Conservation (phyloP, 768 basidiomycete species). For the Naganishia onofrii region DNA sequence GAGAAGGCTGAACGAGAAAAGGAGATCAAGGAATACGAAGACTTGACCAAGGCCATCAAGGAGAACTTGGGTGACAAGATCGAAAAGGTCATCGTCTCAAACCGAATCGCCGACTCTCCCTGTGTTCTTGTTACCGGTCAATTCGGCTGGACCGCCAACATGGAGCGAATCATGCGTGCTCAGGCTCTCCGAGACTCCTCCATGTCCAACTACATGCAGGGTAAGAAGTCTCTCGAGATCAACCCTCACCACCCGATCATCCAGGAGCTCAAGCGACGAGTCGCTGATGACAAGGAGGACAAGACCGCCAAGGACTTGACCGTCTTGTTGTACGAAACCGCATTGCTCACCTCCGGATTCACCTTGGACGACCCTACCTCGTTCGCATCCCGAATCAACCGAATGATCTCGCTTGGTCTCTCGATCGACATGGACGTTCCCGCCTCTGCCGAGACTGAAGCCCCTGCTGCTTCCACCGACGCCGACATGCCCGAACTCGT, state of each 20-base stretch:
- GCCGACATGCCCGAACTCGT: conserved; percentile 30
- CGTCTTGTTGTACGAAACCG: conserved; percentile 93
- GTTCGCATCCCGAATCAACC: conserved; percentile 92
- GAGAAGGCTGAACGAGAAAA: conserved; percentile 90
- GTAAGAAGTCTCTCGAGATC: conserved; percentile 95
- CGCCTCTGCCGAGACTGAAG: conserved; percentile 55
- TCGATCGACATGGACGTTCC: conserved; percentile 60
- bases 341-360: conserved; percentile 67
- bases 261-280: conserved; percentile 93
- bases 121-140: conserved; percentile 97
- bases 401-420: conserved; percentile 78
- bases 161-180: conserved; percentile 99
- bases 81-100: conserved; percentile 97
- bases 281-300: conserved; percentile 95
- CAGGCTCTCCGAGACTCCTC: conserved; percentile 85
- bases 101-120: conserved; percentile 94
- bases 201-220: conserved; percentile 99
- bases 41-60: conserved; percentile 91
- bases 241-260: conserved; percentile 89
- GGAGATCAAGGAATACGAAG: conserved; percentile 75
- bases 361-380: conserved; percentile 90
- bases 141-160: conserved; percentile 99
- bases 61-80: conserved; percentile 98
- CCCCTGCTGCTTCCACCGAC: conserved; percentile 58
- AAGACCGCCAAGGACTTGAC: conserved; percentile 97